phyloP scores from a whole-genome alignment of 1,284 basidiomycete genomes.

The Tylopilus orsonianus region DNA sequence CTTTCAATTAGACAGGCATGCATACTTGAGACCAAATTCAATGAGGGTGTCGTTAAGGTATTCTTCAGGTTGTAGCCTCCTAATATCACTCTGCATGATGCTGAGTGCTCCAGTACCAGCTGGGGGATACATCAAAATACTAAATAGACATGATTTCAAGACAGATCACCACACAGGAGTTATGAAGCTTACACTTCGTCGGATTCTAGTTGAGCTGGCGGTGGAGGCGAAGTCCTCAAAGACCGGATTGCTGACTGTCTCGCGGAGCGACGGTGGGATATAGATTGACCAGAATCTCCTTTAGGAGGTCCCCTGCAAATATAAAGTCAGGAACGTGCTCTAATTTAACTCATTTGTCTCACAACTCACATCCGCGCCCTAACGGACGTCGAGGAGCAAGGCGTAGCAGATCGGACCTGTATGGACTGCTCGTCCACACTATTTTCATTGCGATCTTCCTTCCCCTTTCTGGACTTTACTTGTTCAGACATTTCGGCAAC shows the following conservation, averaged over 20 bases:
- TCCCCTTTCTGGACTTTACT: conserved; percentile 4
- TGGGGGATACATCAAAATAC: conserved; percentile 76
- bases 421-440: neutral
- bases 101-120: conserved; percentile 70
- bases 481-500: conserved; percentile 22
- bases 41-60: conserved; percentile 96
- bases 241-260: conserved; percentile 25
- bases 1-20: conserved; percentile 10
- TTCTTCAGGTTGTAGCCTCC: conserved; percentile 72
- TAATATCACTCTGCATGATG: conserved; percentile 76
- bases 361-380: conserved; percentile 19
- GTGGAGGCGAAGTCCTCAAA: conserved; percentile 17
- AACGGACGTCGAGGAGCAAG: conserved; percentile 23
- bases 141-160: conserved; percentile 30
- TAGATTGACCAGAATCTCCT: conserved; percentile 5
- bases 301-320: conserved; percentile 15
- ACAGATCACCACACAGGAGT: neutral
- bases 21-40: conserved; percentile 91
- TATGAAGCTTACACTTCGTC: conserved; percentile 61
- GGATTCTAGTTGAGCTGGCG: conserved; percentile 43
- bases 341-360: conserved; percentile 5
- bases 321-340: conserved; percentile 3
- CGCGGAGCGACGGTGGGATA: conserved; percentile 33
- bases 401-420: conserved; percentile 15
- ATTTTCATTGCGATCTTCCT: neutral